Conservation (phyloP, 306 rosid species). For the Dalbergia cochinchinensis region DNA sequence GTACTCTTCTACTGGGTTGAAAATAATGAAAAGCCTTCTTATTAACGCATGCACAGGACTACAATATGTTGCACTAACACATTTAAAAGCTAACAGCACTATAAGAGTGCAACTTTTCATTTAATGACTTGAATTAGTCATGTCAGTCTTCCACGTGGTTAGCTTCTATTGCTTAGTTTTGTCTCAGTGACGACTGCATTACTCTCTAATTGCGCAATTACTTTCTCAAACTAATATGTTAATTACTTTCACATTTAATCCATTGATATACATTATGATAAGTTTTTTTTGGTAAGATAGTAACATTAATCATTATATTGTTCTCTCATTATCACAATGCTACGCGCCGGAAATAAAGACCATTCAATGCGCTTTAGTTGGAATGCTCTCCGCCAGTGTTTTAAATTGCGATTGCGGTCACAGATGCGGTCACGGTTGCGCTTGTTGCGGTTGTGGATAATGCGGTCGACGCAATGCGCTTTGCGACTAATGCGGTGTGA, state of each 20-base stretch:
- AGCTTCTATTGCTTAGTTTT: constrained; percentile 20
- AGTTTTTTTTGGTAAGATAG: background rate
- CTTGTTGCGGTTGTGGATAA: too few relatives aligned
- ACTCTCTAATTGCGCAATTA: constrained; percentile 46
- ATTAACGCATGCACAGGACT: constrained; percentile 29
- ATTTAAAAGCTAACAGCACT: background rate
- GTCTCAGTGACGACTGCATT: constrained; percentile 58
- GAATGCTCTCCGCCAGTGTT: too few relatives aligned
- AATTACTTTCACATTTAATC: background rate
- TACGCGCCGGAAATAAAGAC: constrained; percentile 2
- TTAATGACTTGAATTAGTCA: constrained; percentile 23
- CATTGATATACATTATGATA: background rate
- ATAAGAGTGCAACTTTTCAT: background rate
- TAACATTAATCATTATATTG: background rate
- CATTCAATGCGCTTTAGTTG: background rate
- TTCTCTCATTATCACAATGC: constrained; percentile 18
- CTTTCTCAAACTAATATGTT: background rate
- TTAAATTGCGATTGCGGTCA: too few relatives aligned
- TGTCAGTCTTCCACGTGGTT: constrained; percentile 15
- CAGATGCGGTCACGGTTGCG: too few relatives aligned
- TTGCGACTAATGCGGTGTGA: too few relatives aligned
- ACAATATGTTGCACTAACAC: constrained; percentile 35
- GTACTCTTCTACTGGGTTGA: constrained; percentile 17
- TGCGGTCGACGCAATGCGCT: too few relatives aligned
- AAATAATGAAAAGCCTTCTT: background rate